These are phyloP conservation scores for Penicillium sp. DNA, from an alignment of 2,329 filamentous ascomycete genomes.

Conservation along the genomic window DNA sequence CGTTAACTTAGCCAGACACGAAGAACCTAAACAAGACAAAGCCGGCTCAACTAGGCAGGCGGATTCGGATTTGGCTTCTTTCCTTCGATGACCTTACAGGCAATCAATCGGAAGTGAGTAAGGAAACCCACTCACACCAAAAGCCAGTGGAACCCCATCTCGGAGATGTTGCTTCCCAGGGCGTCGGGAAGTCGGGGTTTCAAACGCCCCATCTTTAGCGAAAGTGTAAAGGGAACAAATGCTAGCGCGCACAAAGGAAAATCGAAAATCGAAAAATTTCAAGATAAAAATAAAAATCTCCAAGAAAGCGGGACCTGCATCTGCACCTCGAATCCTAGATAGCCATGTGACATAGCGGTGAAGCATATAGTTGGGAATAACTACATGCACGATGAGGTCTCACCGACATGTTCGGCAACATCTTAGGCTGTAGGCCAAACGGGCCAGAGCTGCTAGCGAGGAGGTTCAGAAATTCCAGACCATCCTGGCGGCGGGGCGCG, in stretches of 20 bases:
- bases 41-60: background rate
- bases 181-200: conserved; percentile 11
- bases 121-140: background rate
- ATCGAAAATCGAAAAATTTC: background rate
- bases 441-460: background rate
- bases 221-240: conserved; percentile 17
- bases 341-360: conserved; percentile 21
- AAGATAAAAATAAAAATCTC: background rate
- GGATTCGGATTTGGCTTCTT: background rate
- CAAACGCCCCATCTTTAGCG: conserved; percentile 20
- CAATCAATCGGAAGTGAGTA: background rate
- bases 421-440: background rate
- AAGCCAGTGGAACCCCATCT: conserved; percentile 11
- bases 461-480: conserved; percentile 19
- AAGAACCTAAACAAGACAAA: background rate
- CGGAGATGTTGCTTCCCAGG: conserved; percentile 12
- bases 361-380: conserved; percentile 1
- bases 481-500: conserved; percentile 16
- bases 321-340: background rate
- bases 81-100: background rate
- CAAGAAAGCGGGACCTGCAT: background rate
- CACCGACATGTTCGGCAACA: conserved; percentile 23
- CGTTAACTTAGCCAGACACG: background rate
- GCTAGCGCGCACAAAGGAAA: conserved; percentile 21
- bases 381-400: conserved; percentile 6